These are phyloP conservation scores for Spizellomyces punctatus DNA, from an alignment of 192 early-diverging fungal genomes.

Conservation along the genomic window DNA sequence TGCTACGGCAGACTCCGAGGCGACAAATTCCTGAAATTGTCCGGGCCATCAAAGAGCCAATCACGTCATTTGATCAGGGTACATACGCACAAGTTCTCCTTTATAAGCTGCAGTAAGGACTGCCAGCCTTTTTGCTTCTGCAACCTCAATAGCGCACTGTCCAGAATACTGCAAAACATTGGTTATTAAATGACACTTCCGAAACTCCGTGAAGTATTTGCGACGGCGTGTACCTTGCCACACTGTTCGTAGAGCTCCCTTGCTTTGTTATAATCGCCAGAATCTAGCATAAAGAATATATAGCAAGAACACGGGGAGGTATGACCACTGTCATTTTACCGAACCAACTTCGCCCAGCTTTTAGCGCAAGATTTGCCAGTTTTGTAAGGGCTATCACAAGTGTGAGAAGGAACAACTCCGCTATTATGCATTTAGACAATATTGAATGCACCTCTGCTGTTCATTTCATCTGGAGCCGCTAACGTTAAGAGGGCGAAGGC, in stretches of 20 bases:
- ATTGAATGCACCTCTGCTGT: constrained; percentile 3
- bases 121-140: neutral
- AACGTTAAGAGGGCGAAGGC: constrained; percentile 15
- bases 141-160: no score
- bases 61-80: no score
- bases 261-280: neutral
- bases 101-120: constrained; percentile 3
- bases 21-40: constrained; percentile 11
- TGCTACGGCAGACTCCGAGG: constrained; percentile 10
- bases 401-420: neutral
- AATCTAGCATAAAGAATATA: no score
- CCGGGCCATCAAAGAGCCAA: neutral
- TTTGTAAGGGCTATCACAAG: neutral
- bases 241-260: constrained; percentile 5
- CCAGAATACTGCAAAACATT: no score
- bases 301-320: no score
- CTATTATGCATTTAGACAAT: no score
- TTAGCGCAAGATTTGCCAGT: constrained; percentile 9
- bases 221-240: neutral
- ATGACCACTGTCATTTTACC: neutral
- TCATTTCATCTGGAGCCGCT: constrained; percentile 13
- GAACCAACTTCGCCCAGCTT: constrained; percentile 18
- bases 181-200: no score
- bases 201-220: no score
- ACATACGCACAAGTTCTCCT: constrained; percentile 11